Percentiles rank a stretch among this genome's conserved stretches.
Conservation (phyloP, 495 filamentous ascomycete genomes). For the Saxispiralis lemnorum region DNA sequence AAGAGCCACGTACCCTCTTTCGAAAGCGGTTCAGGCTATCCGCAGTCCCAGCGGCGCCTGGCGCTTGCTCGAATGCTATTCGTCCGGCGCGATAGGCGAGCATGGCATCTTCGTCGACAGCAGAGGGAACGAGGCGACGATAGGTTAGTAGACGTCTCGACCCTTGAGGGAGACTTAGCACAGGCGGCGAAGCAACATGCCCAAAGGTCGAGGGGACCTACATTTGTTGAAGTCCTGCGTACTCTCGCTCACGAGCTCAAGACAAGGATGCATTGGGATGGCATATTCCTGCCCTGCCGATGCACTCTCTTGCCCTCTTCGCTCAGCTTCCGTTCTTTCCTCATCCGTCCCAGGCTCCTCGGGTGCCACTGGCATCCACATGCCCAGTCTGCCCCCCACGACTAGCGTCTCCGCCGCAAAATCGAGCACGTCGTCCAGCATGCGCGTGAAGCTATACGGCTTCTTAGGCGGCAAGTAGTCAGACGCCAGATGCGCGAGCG, state of each 20-base stretch:
- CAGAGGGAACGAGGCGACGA: slow-evolving; percentile 44
- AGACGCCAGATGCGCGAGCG: slow-evolving; percentile 48
- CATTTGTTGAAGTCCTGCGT: slow-evolving; percentile 80
- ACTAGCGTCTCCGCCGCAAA: slow-evolving; percentile 69
- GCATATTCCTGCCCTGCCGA: slow-evolving; percentile 38
- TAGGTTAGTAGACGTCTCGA: slow-evolving; percentile 77
- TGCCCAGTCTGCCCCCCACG: slow-evolving; percentile 60
- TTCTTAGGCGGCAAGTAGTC: slow-evolving; percentile 78
- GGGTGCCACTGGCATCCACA: slow-evolving; percentile 96
- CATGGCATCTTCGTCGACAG: slow-evolving; percentile 26
- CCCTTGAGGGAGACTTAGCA: slow-evolving; percentile 34
- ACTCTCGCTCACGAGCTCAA: slow-evolving; percentile 63
- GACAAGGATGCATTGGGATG: slow-evolving; percentile 56
- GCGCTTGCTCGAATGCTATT: not conserved
- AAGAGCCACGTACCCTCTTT: slow-evolving; percentile 9
- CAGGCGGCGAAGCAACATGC: not conserved
- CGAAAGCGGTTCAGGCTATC: slow-evolving; percentile 22
- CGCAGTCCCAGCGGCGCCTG: slow-evolving; percentile 10
- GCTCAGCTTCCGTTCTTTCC: slow-evolving; percentile 13
- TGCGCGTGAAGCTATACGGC: slow-evolving; percentile 75
- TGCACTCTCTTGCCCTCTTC: not conserved
- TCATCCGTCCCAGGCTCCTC: slow-evolving; percentile 38
- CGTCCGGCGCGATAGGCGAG: slow-evolving; percentile 4
- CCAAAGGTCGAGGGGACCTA: slow-evolving; percentile 22
- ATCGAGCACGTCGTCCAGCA: slow-evolving; percentile 74